These are phyloP conservation scores for Cytospora piceicola DNA, from an alignment of 2,329 filamentous ascomycete genomes.

Conservation along the genomic window DNA sequence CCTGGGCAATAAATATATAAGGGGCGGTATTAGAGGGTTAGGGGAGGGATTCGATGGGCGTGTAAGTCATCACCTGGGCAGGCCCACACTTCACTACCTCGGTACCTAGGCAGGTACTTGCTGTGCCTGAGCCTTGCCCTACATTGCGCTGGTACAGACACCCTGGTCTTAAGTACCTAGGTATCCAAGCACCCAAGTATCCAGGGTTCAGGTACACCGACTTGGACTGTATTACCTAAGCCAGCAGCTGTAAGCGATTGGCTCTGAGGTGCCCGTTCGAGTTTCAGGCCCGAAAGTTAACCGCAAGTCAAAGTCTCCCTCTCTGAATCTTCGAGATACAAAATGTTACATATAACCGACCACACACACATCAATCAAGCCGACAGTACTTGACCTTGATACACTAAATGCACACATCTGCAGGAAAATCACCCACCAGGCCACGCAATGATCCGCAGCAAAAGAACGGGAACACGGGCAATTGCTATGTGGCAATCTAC, in stretches of 20 bases:
- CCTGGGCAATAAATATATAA: no score
- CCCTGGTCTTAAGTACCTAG: no score
- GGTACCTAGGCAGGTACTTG: no score
- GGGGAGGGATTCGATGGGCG: no score
- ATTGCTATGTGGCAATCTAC: background rate
- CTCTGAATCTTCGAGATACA: background rate
- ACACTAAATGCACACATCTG: no score
- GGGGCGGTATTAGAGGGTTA: no score
- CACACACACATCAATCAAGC: background rate
- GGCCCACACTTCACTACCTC: no score
- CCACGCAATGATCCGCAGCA: background rate
- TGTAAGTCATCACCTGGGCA: no score
- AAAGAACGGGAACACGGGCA: background rate
- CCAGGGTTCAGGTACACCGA: background rate
- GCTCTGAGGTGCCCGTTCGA: constrained; percentile 7
- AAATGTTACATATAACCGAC: no score
- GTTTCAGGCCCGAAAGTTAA: constrained; percentile 26
- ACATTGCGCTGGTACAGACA: no score
- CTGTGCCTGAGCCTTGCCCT: no score
- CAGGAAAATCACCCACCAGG: no score
- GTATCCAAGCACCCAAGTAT: background rate
- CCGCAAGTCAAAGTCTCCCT: constrained; percentile 6
- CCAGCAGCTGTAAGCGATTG: constrained; percentile 14
- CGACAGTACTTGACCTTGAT: background rate
- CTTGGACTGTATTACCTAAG: background rate